phyloP scores from a whole-genome alignment of 305 asterid species.

The Petunia hybrid region DNA sequence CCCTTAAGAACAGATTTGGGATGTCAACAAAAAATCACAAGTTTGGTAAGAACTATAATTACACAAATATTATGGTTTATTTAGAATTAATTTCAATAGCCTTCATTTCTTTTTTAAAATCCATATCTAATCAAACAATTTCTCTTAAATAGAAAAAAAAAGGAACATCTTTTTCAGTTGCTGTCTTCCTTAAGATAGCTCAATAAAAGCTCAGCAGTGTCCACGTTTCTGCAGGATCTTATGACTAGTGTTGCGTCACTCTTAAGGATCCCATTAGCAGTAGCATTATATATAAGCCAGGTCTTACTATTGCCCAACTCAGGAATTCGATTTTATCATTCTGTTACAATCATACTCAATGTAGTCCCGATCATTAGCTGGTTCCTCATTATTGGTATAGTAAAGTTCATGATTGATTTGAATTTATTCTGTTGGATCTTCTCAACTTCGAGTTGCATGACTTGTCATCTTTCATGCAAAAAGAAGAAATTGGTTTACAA shows the following conservation, averaged over 20 bases:
- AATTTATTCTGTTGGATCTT: conserved; percentile 20
- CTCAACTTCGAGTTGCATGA: conserved; percentile 10
- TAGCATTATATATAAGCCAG: not conserved
- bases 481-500: not conserved
- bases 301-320: not conserved
- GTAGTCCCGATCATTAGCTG: conserved; percentile 15
- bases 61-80: too few species aligned
- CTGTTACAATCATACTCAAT: not conserved
- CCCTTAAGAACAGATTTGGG: too few species aligned
- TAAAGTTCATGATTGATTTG: conserved; percentile 29
- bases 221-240: not conserved
- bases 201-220: too few species aligned
- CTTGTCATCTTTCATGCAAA: conserved; percentile 20
- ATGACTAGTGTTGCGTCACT: not conserved
- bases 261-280: not conserved
- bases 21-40: too few species aligned
- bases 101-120: too few species aligned
- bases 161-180: not conserved
- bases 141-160: too few species aligned
- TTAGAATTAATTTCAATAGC: too few species aligned
- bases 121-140: too few species aligned
- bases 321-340: not conserved
- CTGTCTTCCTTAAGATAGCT: not conserved
- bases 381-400: conserved; percentile 3
- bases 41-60: too few species aligned